These are phyloP conservation scores for Allomyces javanicus DNA, from an alignment of 192 early-diverging fungal species.

Conservation along the genomic window DNA sequence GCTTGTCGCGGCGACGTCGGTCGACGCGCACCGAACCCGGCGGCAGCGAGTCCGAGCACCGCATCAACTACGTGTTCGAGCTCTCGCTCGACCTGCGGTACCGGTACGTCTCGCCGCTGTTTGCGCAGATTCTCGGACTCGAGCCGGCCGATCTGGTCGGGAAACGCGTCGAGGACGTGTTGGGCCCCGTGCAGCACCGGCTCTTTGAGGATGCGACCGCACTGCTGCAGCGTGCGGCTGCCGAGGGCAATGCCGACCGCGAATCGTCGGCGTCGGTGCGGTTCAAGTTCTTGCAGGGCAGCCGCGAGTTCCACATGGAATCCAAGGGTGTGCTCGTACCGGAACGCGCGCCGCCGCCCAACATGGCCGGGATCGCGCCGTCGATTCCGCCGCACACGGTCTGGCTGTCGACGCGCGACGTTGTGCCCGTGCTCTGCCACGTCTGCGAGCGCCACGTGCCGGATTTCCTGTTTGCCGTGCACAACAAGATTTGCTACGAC, in stretches of 20 bases:
- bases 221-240: background rate
- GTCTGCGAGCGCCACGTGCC: conserved; percentile 59
- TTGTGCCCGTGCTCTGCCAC: conserved; percentile 43
- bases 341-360: conserved; percentile 1
- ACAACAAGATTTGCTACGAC: conserved; percentile 43
- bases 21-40: conserved; percentile 8
- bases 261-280: conserved; percentile 3
- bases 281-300: conserved; percentile 10
- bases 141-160: background rate
- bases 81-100: background rate
- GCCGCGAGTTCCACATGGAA: conserved; percentile 8
- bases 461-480: conserved; percentile 50
- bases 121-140: too few relatives aligned
- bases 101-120: background rate
- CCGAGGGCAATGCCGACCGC: background rate
- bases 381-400: conserved; percentile 2
- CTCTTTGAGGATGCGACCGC: background rate
- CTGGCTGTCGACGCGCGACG: conserved; percentile 4
- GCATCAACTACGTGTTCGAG: background rate
- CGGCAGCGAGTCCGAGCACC: background rate
- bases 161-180: background rate
- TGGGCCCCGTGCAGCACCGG: background rate
- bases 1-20: background rate
- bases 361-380: background rate
- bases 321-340: conserved; percentile 4